Base-by-base conservation (phyloP, 2,329 filamentous ascomycete species). In the Apiospora pterosperma region DNA sequence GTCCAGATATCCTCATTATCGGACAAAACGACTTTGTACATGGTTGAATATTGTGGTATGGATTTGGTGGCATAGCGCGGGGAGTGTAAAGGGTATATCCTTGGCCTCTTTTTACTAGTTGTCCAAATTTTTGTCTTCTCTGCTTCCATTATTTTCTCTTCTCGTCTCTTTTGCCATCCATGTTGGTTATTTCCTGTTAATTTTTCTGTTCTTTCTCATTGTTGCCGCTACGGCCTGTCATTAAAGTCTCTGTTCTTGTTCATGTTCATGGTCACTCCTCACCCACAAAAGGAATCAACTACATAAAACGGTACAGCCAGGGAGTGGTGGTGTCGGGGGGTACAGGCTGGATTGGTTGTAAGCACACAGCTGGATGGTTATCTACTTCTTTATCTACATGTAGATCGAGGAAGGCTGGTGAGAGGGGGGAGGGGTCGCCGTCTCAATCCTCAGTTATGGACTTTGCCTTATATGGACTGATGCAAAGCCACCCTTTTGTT, bases 41-140 rank as follows among this genome's bases (percentile, higher is more conserved):
- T 67, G 64, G 62, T 65, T 61, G 63, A 61, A 63, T 66, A 65
- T 67, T 70, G 63, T 64, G 66, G 67, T 73, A 74, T 76, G 74
- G 72, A 73, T 71, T 55, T 72, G 71, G 73, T 67, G 74, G 74
- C 74, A 75, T 76, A 76, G 74, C 74, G 74, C 72, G 74, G 71
- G 74, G 73, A 75, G 72, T 75, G 74, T 72, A 72, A 70, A 73
- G 71, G 70, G 70, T 75, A 72, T 75, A 72, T 72, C 70, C 64
- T 74, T 71, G 69, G 72, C 69, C 73, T 72, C 69, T 69, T 73
- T 72, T 69, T 72, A 42, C 70, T 67, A 68, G 67, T 67, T 55
- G 65, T 67, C 63, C 63, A 67, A 67, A 65, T 67, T 71, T 62
- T 52, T 64, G 59, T 65, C 62, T 31, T 69, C 71, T 69, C 67